Base-by-base conservation (phyloP, 2,329 filamentous ascomycete genomes). In the Trichoderma sp. region DNA sequence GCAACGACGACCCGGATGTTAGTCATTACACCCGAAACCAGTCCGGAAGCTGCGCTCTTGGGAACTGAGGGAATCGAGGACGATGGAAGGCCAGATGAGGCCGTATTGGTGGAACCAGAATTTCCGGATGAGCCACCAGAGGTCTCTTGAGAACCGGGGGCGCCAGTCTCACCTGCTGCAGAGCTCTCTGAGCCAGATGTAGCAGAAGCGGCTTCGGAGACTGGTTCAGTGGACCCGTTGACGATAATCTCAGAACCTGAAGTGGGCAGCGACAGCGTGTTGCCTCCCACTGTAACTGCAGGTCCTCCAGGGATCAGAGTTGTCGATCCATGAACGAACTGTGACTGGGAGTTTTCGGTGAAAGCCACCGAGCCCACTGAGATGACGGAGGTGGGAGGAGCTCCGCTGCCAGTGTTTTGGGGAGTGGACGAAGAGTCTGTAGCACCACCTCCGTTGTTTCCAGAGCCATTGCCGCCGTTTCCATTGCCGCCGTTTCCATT, bases 261-360 rank as follows among this genome's bases (percentile, higher is more conserved):
- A 14, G 61, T 52, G 31, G 68, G 68, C 31, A 66, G 6, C 10
- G 68, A 69, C 19, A 69, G 4, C 3, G 68, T 62, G 31, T 33
- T 69, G 40, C 55, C 68, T 8, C 61, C 52, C 29, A 69, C 6
- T 3, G 68, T 65, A 35, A 69, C 21, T 31, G 68, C 61, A 40
- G 60, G 60, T 14, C 68, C 68, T 19, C 68, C 68, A 2, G 56
- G 65, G 13, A n/a, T 61, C 57, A 68, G 35, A 2, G 65, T 61
- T 6, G 56, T 31, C 31, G 57, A 66, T 31, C 60, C 68, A 31
- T 53, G 21, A 19, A 66, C 52, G 33, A 69, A 29, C 8, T 56
- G 27, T 27, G 68, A 66, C 61, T 69, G 68, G 24, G 68, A 53
- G 40, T 69, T 65, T 5, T 57, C 68, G 2, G 61, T 69, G 29